Base-by-base conservation (phyloP, 768 basidiomycete genomes). In the Lyophyllum semitale region DNA sequence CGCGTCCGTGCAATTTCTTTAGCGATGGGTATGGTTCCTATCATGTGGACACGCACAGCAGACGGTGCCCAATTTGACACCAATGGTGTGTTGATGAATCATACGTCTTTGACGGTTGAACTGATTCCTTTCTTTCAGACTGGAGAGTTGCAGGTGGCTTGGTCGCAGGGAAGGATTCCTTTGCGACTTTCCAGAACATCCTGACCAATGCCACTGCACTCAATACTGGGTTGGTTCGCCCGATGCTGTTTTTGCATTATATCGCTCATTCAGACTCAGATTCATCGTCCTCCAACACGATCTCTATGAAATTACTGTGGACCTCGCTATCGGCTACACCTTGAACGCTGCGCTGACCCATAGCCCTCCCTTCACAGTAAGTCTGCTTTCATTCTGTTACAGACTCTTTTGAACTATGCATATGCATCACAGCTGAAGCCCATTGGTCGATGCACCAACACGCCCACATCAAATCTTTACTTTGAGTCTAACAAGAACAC, bases 271-370 rank as follows among this genome's bases (percentile, higher is more conserved):
- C 55, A 53, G 20, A 37, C 11, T 12, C 48, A 79, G 93, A 64
- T 97, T 98, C 77, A 84, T 95, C 63, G 91, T 95, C 30, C 77
- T 98, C 52, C 81, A 94, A 69, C 93, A 95, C 63, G 95, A 97
- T 70, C 76, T 96, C 33, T 95, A 77, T 60, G 72, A 87, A 59
- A 84, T 92, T 64, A 90, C 92, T 12, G 93, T 96, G 48, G 92
- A 96, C 63, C 84, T 98, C 59, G 95, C 95, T 26, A 80, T 89
- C 54, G 93, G 91, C 22, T 95, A 94, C 74, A 88, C 91, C 59
- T 77, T 97, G 17, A 82, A 91, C 54, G 78, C 85, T 26, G 95
- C 93, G 20, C 69, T 90, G 63, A 78, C 63, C 20, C 84, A 87
- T 64, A 75, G 76, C 15, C 91, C 89, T 13, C 58, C 78, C 2